Base-by-base conservation (phyloP, 1,139 yeast species). In the Blastobotrys buckinghamii region DNA sequence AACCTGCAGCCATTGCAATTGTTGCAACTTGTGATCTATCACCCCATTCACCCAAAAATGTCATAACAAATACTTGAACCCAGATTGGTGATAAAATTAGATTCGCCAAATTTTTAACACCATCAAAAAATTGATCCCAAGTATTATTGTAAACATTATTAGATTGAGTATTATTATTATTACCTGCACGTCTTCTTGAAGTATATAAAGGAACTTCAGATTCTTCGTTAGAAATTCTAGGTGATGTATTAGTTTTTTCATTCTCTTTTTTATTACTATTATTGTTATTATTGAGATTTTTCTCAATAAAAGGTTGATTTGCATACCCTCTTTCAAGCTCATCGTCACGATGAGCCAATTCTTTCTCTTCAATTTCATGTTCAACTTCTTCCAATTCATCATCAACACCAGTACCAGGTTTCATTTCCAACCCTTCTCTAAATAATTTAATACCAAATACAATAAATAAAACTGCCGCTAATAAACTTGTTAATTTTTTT, bases 11-110 rank as follows among this genome's bases (percentile, higher is more conserved):
- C 95, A 92, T 85, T 47, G 98, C 98, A 61, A 92, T 89, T 39
- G 97, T 94, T 35, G 97, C 96, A 48, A 92, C 88, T 70, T 92
- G 99, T 13, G 97, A 89, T 62, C 98, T 81, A 67, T 92, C 99
- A 45, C 99, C 99, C 95, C 97, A 89, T 71, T 92, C 99, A 51
- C 97, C 98, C 50, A 92, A 73, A 66, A 94, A 94, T 1, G 96
- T 88, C 97, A 94, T 90, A 48, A 83, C 81, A 65, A 92, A 92
- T 5, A 92, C 94, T 70, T 92, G 97, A 58, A 90, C 84, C 90
- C 96, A 92, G 15, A 82, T 72, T 2, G 98, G 98, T 6, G 96
- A 84, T 47, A 92, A 72, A 15, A 89, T 70, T 52, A 82, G 77
- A 2, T 79, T 69, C 2, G 82, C 80, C 53, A 84, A 72, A 56